Evolutionary conservation across 805 yeast genomes (phyloP).

Genomic region (Candida ascalaphidarum): DNA sequence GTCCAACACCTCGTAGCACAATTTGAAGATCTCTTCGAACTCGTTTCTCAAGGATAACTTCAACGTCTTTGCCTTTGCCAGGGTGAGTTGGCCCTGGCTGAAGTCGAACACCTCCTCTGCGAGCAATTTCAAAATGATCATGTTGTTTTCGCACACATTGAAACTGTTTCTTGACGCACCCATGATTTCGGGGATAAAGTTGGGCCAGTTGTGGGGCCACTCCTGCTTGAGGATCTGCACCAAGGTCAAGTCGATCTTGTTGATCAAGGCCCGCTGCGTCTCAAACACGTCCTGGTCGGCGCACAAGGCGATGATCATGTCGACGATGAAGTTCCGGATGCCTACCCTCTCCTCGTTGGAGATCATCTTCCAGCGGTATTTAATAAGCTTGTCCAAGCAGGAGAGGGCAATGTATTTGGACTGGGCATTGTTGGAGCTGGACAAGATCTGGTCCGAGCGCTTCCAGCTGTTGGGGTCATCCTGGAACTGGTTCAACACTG

Average conservation of each 20-base stretch:
- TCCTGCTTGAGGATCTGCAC: constrained; percentile 95
- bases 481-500: constrained; percentile 70
- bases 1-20: constrained; percentile 90
- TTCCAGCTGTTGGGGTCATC: constrained; percentile 96
- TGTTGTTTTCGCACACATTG: constrained; percentile 95
- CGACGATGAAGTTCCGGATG: constrained; percentile 86
- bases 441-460: constrained; percentile 81
- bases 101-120: constrained; percentile 96
- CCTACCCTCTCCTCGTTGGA: constrained; percentile 88
- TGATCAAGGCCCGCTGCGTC: constrained; percentile 72
- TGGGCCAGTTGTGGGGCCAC: constrained; percentile 99
- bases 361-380: constrained; percentile 87
- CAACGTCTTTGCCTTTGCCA: constrained; percentile 79
- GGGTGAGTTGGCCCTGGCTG: constrained; percentile 95
- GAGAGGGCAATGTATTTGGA: constrained; percentile 88
- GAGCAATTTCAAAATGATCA: constrained; percentile 81
- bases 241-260: constrained; percentile 87
- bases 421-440: constrained; percentile 70
- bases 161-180: constrained; percentile 74
- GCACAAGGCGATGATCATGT: constrained; percentile 88
- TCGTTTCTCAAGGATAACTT: constrained; percentile 82
- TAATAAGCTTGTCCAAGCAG: constrained; percentile 81
- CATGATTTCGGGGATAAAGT: constrained; percentile 88
- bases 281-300: constrained; percentile 70
- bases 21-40: constrained; percentile 85